Percentiles rank a stretch among this genome's conserved stretches.
Conservation (phyloP, 2,329 filamentous ascomycete species). For the Plenodomus biglobosus region DNA sequence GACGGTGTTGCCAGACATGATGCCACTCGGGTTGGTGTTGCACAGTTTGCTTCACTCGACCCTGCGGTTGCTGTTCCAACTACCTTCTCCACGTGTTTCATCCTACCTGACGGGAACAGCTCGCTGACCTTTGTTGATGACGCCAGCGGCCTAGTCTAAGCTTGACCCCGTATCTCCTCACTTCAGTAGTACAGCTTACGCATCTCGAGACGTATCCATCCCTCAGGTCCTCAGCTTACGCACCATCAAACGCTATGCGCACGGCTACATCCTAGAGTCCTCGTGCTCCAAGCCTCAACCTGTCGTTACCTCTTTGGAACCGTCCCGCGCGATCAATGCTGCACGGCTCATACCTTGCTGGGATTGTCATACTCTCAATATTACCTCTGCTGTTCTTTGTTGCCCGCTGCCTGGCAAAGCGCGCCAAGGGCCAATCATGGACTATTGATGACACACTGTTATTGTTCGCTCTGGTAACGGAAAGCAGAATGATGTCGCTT, state of each 20-base stretch:
- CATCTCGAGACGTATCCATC: slow-evolving; percentile 7
- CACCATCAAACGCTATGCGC: slow-evolving; percentile 8
- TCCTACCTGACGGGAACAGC: background rate
- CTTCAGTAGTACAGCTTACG: too few relatives aligned
- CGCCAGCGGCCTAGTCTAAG: too few relatives aligned
- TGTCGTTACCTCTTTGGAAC: slow-evolving; percentile 2
- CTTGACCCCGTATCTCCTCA: background rate
- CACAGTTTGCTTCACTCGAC: background rate
- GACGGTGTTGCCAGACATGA: background rate
- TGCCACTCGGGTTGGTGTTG: background rate
- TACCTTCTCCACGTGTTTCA: background rate
- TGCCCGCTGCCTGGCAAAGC: slow-evolving; percentile 25
- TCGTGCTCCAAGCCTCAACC: slow-evolving; percentile 3
- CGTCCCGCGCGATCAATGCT: slow-evolving; percentile 9
- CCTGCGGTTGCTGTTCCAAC: background rate
- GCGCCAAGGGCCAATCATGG: slow-evolving; percentile 15
- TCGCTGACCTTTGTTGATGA: background rate
- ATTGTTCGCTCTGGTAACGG: slow-evolving; percentile 20
- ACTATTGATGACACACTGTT: slow-evolving; percentile 27
- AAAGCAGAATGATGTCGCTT: background rate
- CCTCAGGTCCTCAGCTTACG: slow-evolving; percentile 1
- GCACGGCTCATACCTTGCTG: slow-evolving; percentile 12
- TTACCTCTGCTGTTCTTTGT: slow-evolving; percentile 20
- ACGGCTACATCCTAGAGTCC: slow-evolving; percentile 7
- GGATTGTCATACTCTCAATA: slow-evolving; percentile 17